phyloP scores from a whole-genome alignment of 306 rosid genomes.

The Castanea mollissima region DNA sequence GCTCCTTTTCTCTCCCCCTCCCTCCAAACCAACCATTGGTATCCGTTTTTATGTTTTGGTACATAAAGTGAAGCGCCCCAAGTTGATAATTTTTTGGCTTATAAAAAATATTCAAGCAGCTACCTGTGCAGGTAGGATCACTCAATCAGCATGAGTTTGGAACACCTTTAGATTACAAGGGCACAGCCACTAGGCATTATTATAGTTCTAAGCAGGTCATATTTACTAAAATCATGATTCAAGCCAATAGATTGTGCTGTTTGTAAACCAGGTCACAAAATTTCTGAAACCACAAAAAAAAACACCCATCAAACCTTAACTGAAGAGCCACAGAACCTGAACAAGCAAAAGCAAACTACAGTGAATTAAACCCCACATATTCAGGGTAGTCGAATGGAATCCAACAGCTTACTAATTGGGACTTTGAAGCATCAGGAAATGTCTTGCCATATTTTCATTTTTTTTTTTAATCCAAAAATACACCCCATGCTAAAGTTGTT shows the following conservation, averaged over 20 bases:
- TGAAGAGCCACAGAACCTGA: background rate
- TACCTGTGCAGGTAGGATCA: too few species aligned
- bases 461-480: conserved; percentile 41
- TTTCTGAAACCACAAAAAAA: background rate
- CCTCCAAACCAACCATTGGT: too few species aligned
- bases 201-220: background rate
- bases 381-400: background rate
- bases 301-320: background rate
- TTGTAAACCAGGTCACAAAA: background rate
- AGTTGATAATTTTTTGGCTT: too few species aligned
- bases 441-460: conserved; percentile 25
- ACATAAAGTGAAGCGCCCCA: too few species aligned
- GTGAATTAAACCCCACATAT: background rate
- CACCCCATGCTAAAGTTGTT: conserved; percentile 34
- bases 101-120: too few species aligned
- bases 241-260: background rate
- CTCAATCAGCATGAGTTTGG: too few species aligned
- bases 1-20: too few species aligned
- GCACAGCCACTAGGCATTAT: background rate
- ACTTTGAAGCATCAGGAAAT: background rate
- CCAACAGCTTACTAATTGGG: conserved; percentile 12
- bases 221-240: background rate
- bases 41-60: too few species aligned
- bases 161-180: background rate
- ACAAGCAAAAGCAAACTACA: background rate